Evolutionary conservation across 202 grass and related monocot genomes (phyloP), one percentile per base, ranked within the genome.

Genomic region (Cymbopogon flexuosus): DNA sequence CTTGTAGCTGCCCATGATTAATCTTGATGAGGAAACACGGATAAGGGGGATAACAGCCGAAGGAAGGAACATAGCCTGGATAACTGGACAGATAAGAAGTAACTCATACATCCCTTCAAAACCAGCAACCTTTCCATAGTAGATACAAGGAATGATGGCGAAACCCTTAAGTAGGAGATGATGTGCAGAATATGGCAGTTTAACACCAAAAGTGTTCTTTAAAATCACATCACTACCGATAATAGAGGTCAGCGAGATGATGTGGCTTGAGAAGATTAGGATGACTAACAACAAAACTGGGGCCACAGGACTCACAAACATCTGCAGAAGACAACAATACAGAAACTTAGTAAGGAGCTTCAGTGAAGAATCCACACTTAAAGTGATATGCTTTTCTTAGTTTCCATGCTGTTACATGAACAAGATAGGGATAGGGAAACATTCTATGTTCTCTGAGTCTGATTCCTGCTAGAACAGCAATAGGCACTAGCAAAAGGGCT

Each of bases 11-110:
- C 88, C 86, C 91, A 97, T 97, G 68, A 97, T 73, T 58, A 40
- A 27, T 84, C 88, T 92, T 15, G 91, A 97, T 16, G 94, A 92
- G 27, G 91, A 73, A 81, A 97, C 49, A 73, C 89, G 88, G n/a
- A 97, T 89, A 81, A 92, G 70, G 2, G 91, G 94, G 71, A 94
- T 92, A 41, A 85, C 81, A 60, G 86, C 86, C 0, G 89, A 90
- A 59, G 94, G 91, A 75, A 97, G 86, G 81, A 92, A 29, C 80
- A 92, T 94, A 51, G 84, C 94, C 41, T 97, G 94, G 51, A 89
- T 74, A 86, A 97, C 72, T 69, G 88, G 89, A 23, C 89, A 94
- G 0, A 91, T 71, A 72, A 93, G 72, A 30, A 97, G 72, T 65
- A 92, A 22, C 65, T 97, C 86, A 78, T 89, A 97, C 69, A 94